Percentiles rank a stretch among this genome's conserved stretches.
Evolutionary conservation across 371 early-diverging fungal genomes (phyloP).

Genomic region (Rhizomucor miehei): DNA sequence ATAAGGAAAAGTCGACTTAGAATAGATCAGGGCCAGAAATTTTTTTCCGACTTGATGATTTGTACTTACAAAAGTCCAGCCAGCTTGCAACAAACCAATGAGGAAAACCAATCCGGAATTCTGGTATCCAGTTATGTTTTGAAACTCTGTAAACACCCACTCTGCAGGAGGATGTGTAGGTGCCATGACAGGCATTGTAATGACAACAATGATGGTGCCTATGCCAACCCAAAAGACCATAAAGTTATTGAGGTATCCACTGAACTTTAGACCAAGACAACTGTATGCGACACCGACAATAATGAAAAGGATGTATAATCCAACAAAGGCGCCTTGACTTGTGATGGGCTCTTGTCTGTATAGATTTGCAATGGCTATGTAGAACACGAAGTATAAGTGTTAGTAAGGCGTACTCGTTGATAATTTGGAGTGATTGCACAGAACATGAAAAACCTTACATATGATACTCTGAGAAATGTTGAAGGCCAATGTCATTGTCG

Average conservation of each 20-base stretch:
- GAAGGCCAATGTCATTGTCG: conserved; percentile 31
- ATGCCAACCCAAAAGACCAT: conserved; percentile 31
- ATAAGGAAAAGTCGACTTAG: background rate
- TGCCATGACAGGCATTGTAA: conserved; percentile 35
- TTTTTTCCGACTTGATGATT: background rate
- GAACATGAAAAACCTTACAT: background rate
- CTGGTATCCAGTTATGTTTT: conserved; percentile 32
- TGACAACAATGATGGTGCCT: conserved; percentile 34
- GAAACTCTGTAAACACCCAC: conserved; percentile 42
- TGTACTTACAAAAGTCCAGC: conserved; percentile 27
- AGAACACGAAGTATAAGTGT: conserved; percentile 1
- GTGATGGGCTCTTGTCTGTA: conserved; percentile 13
- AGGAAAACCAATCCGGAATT: conserved; percentile 33
- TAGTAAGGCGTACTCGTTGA: background rate
- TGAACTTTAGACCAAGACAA: conserved; percentile 30
- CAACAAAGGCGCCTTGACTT: conserved; percentile 31
- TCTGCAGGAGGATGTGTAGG: conserved; percentile 25
- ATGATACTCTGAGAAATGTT: conserved; percentile 15
- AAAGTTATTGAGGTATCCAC: conserved; percentile 25
- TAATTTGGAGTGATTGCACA: no score
- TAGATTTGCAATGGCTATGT: conserved; percentile 17
- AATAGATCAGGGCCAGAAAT: background rate
- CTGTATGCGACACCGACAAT: conserved; percentile 17
- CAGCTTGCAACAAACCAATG: conserved; percentile 38
- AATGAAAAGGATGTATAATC: conserved; percentile 25